These are phyloP conservation scores for Skeletonema tropicum DNA, from an alignment of 108 stramenopile genomes.

Conservation along the genomic window DNA sequence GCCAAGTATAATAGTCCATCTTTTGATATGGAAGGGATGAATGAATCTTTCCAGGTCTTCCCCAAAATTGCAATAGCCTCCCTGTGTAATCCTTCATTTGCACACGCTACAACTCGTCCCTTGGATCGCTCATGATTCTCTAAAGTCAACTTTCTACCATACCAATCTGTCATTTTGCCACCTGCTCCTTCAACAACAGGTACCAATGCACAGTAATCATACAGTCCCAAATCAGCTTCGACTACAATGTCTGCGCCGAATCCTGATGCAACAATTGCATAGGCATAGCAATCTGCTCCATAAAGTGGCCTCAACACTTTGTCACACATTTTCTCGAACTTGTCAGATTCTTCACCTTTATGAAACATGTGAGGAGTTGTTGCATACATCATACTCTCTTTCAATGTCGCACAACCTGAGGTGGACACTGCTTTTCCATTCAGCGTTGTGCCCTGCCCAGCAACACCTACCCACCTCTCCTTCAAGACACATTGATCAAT, in stretches of 20 bases:
- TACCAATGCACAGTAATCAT: constrained; percentile 63
- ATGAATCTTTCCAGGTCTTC: background rate
- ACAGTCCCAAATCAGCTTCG: constrained; percentile 61
- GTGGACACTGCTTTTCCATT: constrained; percentile 53
- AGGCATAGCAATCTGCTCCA: constrained; percentile 66
- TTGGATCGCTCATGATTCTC: constrained; percentile 45
- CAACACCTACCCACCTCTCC: constrained; percentile 61
- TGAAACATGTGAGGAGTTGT: constrained; percentile 66
- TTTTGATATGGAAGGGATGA: background rate
- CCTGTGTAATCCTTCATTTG: constrained; percentile 45
- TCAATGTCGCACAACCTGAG: constrained; percentile 22
- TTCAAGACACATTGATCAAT: constrained; percentile 62
- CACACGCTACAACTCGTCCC: constrained; percentile 58
- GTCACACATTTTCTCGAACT: constrained; percentile 39
- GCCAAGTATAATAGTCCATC: background rate
- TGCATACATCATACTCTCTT: constrained; percentile 49
- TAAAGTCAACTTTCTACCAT: constrained; percentile 43
- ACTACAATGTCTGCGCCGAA: constrained; percentile 60
- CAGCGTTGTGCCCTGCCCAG: constrained; percentile 40
- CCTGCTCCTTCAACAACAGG: constrained; percentile 62
- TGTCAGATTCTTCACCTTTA: constrained; percentile 43
- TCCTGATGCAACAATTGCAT: constrained; percentile 60
- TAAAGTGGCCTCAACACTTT: constrained; percentile 40
- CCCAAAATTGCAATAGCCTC: constrained; percentile 42
- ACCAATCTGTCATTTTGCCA: constrained; percentile 61